These are phyloP conservation scores for Sordaria brevicollis DNA, from an alignment of 495 filamentous ascomycete genomes.

Conservation along the genomic window DNA sequence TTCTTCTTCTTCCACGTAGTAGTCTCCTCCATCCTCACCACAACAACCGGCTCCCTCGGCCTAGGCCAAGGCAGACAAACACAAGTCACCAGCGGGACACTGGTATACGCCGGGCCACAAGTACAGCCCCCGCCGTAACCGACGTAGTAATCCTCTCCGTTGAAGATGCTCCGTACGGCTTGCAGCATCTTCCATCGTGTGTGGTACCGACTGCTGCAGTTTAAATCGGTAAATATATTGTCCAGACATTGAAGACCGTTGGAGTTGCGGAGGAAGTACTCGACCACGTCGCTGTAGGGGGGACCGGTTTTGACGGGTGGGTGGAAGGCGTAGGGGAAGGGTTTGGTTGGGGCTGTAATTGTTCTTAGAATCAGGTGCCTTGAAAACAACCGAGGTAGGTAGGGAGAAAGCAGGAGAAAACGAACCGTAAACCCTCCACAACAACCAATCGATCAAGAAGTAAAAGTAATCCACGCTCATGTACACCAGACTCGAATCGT, in stretches of 20 bases:
- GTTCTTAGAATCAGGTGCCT: background rate
- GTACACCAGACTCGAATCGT: background rate
- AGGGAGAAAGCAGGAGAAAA: background rate
- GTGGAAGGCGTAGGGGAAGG: background rate
- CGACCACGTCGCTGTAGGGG: background rate
- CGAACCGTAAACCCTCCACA: background rate
- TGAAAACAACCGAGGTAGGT: background rate
- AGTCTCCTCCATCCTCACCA: background rate
- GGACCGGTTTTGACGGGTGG: background rate
- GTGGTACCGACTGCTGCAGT: background rate
- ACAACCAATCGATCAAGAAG: background rate
- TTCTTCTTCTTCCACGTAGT: background rate
- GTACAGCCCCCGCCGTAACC: background rate
- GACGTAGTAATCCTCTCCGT: background rate
- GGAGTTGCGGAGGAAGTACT: background rate
- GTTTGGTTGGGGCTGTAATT: background rate
- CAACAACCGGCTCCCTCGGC: background rate
- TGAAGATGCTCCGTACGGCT: background rate
- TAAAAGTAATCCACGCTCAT: background rate
- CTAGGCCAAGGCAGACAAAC: background rate
- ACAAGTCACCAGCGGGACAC: background rate
- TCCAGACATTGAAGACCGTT: background rate
- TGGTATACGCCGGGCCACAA: background rate
- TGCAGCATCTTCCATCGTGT: background rate
- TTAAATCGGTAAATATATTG: background rate